Evolutionary conservation across 1,139 yeast genomes (phyloP), one percentile per base, ranked within the genome.

Genomic region (Hemisphaericaspora lyxosophila): DNA sequence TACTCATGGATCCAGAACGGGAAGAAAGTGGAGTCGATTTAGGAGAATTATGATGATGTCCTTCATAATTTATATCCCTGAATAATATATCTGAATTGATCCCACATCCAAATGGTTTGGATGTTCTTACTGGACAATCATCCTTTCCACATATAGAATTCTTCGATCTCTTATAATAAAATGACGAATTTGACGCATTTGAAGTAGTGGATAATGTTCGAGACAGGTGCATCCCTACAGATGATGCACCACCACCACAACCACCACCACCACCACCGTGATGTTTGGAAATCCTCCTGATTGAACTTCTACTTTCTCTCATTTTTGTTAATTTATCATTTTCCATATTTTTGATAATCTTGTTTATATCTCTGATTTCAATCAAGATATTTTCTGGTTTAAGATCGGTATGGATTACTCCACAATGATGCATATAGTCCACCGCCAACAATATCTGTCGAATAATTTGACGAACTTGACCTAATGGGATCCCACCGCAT

Each of bases 311-410:
- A 2, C 35, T 20, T 20, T 27, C 32, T 12, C 36, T 48, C 15
- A 50, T 47, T 42, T 44, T 43, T 6, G 51, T 43, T n/a, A 53
- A 28, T 28, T 55, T 61, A 28, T 65, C 68, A 17, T 58, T 57
- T 47, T 65, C 73, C 12, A 65, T 60, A 44, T 56, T 47, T 20
- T 57, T 54, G 16, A 67, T 64, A 26, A 67, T 54, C 40, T 54
- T 64, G 35, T 62, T 64, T 7, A 67, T 65, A 35, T 66, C 68
- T 23, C 68, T 67, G 13, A 67, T 64, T 38, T 67, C 70, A 34
- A 69, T 61, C 37, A 70, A 55, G 14, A 70, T 62, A 47, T 70
- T 70, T 42, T 70, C 75, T 2, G 73, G 73, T 45, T 70, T 70
- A 40, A 70, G 53, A 43, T 70, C 75, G 12, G 75, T 70, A 49